Base-by-base conservation (phyloP, 495 filamentous ascomycete genomes). In the Astrothelium macrocarpum region DNA sequence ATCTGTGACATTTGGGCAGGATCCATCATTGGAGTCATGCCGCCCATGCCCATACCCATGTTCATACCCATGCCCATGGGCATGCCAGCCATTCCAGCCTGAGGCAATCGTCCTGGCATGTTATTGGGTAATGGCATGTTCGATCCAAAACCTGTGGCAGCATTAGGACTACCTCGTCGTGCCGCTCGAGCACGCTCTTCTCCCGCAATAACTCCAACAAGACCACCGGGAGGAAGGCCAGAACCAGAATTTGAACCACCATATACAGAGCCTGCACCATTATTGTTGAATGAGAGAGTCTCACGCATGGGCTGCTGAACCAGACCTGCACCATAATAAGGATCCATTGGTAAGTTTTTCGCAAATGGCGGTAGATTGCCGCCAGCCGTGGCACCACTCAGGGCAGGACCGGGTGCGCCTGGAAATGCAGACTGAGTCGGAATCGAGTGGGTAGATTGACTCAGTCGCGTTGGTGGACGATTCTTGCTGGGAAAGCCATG, bases 401-500 rank as follows among this genome's bases (percentile, higher is more conserved):
- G 71, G 58, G 67, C 63, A 34, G 73, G 66, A 20, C 77, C 78
- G 31, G 73, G 72, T 9, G 65, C 64, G 29, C 74, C 71, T 7
- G 83, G 83, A 42, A 71, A 76, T 16, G 79, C 62, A 69, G 60
- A 78, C 72, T 32, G 76, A 70, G 63, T 74, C 59, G 68, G 25
- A 56, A 56, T 56, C 9, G 49, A 28, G 25, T 56, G 49, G 2
- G 49, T 56, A 16, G 49, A 56, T 45, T 81, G 84, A 59, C 78
- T 81, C 34, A 90, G 79, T 32, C 86, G 83, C 45, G 81, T 89
- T 2, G 94, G 93, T 12, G 90, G 88, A 32, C 90, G 83, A 66
- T 85, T 87, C 74, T 85, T 90, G 69, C 83, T 86, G 2, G 94
- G 94, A 70, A 98, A 98, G 23, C 94, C 94, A 72, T 97, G 93